These are phyloP conservation scores for Tuber borchii DNA, from an alignment of 495 filamentous ascomycete genomes.

Conservation along the genomic window DNA sequence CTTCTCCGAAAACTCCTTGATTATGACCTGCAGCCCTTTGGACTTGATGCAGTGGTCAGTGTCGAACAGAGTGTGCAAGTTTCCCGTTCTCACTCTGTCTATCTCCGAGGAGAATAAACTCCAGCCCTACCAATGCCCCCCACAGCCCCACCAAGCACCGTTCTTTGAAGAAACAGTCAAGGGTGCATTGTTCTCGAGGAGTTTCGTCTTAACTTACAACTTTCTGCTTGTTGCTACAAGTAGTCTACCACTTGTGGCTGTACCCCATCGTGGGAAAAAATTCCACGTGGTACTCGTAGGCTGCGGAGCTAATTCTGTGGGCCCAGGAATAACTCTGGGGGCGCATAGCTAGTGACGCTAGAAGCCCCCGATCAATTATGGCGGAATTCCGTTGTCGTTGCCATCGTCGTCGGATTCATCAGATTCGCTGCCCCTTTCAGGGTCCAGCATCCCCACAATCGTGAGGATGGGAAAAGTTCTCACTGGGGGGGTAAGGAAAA, in stretches of 20 bases:
- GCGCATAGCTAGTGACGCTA: conserved; percentile 5
- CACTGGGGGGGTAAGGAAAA: conserved; percentile 10
- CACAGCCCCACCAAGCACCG: conserved; percentile 7
- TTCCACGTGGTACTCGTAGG: conserved; percentile 18
- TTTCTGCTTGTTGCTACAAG: conserved; percentile 40
- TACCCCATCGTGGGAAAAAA: conserved; percentile 36
- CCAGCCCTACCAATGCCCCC: conserved; percentile 18
- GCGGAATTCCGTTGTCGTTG: conserved; percentile 27
- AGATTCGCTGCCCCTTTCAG: neutral
- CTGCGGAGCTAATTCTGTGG: conserved; percentile 27
- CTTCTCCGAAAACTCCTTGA: neutral
- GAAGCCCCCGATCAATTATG: conserved; percentile 37
- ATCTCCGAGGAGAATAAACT: conserved; percentile 23
- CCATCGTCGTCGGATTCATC: conserved; percentile 10
- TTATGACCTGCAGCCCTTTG: neutral
- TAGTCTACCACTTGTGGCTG: conserved; percentile 38
- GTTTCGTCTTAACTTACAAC: conserved; percentile 43
- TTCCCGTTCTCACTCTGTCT: conserved; percentile 5
- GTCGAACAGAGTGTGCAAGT: conserved; percentile 9
- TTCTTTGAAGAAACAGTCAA: conserved; percentile 10
- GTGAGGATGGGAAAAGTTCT: conserved; percentile 33
- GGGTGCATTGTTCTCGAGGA: conserved; percentile 14
- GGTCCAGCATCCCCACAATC: conserved; percentile 22
- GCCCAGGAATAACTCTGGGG: conserved; percentile 18
- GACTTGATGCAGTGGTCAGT: conserved; percentile 4